Base-by-base conservation (phyloP, 495 filamentous ascomycete genomes). In the Cercophora samala region DNA sequence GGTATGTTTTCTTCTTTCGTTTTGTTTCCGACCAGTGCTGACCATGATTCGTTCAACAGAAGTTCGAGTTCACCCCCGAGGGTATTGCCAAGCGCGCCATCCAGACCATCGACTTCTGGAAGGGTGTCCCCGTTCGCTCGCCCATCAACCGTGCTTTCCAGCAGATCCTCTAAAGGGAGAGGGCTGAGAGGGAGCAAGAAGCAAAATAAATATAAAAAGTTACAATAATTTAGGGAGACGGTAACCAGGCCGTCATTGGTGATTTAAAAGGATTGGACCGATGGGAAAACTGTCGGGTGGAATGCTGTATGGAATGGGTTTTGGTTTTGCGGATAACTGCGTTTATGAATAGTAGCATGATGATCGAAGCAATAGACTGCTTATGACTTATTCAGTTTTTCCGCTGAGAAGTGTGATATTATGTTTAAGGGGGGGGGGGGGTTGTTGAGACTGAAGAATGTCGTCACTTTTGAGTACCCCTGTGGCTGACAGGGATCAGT, bases 11-110 rank as follows among this genome's bases (percentile, higher is more conserved):
- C 0, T 19, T 66, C 69, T 52, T 54, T 62, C 19, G n/a, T 17
- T 42, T 53, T 46, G 0, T 55, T 21, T 22, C 23, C 42, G 3
- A 4, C 4, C 5, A 25, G 29, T 64, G 21, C 68, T 74, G 68
- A 74, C 66, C 61, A 66, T 22, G 21, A 46, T 69, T 59, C 66
- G 22, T 32, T 26, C 37, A 74, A 76, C 66, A 96, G 90, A 98
- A 97, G 87, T 99, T 99, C 85, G 96, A 97, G 80, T 97, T 99
- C 85, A 98, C 93, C 32, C 90, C 96, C 54, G 93, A 96, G 81
- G 95, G 95, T 66, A 89, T 99, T 77, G 86, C 91, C 82, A 97
- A 97, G 89, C 93, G 96, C 78, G 95, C 93, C 64, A 73, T 91
- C 63, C 87, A 88, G 68, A 99, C 95, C 64, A 84, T 99, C 72